Evolutionary conservation across 495 filamentous ascomycete species (phyloP).

Genomic region (Penicillium ochrochloron): DNA sequence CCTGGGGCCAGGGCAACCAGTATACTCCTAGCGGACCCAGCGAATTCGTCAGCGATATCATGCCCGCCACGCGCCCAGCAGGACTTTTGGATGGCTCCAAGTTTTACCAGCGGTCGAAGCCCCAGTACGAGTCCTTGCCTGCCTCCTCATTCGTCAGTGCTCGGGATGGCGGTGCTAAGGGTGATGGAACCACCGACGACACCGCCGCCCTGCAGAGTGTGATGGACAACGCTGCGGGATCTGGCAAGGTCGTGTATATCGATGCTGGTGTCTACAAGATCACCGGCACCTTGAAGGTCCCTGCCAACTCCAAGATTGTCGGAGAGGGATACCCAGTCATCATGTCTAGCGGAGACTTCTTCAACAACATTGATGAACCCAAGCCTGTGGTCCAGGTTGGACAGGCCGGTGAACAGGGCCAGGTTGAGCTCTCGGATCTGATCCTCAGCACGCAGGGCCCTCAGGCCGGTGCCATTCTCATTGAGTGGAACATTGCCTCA

Average conservation of each 20-base stretch:
- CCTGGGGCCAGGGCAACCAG: constrained; percentile 53
- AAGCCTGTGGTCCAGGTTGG: background rate
- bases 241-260: background rate
- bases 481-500: background rate
- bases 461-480: background rate
- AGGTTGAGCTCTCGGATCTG: background rate
- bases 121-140: constrained; percentile 47
- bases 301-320: background rate
- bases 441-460: background rate
- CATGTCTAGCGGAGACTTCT: constrained; percentile 2
- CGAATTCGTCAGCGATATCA: constrained; percentile 35
- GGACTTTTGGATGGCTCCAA: constrained; percentile 32
- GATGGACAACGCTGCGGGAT: background rate
- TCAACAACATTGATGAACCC: background rate
- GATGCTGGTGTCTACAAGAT: background rate
- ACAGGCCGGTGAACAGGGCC: background rate
- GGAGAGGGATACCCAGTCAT: background rate
- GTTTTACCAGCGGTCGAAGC: constrained; percentile 51
- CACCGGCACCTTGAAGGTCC: background rate
- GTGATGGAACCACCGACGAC: background rate
- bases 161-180: background rate
- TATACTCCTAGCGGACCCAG: constrained; percentile 41
- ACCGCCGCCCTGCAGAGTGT: background rate
- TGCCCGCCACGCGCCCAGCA: constrained; percentile 32
- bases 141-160: constrained; percentile 17